Percentiles rank a stretch among this genome's conserved stretches.
These are phyloP conservation scores for Colletotrichum siamense DNA, from an alignment of 2,329 filamentous ascomycete genomes.

Conservation along the genomic window DNA sequence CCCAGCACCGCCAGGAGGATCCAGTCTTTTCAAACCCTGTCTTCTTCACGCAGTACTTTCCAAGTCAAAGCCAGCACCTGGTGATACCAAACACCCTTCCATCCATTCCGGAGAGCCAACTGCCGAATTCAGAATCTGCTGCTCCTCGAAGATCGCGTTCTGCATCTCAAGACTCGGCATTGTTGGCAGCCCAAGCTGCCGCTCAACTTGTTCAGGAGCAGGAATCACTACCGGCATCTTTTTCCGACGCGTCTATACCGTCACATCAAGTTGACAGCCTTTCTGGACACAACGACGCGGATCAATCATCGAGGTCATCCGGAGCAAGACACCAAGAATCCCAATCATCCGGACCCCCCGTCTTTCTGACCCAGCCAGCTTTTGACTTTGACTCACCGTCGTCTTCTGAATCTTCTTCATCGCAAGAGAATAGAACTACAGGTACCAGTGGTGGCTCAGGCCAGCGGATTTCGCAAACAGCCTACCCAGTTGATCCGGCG, in stretches of 20 bases:
- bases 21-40: neutral
- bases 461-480: neutral
- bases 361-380: slow-evolving; percentile 11
- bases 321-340: neutral
- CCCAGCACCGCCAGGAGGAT: neutral
- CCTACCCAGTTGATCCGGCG: neutral
- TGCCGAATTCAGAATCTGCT: neutral
- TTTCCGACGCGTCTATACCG: slow-evolving; percentile 1
- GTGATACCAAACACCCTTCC: neutral
- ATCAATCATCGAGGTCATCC: neutral
- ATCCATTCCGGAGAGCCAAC: neutral
- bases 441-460: neutral
- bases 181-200: neutral
- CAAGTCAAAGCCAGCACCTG: neutral
- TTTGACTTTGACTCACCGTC: slow-evolving; percentile 1
- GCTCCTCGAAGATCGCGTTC: neutral
- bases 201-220: neutral
- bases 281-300: neutral
- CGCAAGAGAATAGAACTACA: neutral
- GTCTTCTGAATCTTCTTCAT: neutral
- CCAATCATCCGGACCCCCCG: neutral
- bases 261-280: slow-evolving; percentile 12
- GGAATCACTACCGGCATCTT: neutral
- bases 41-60: neutral
- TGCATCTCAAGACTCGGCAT: neutral